Percentiles rank a stretch among this genome's conserved stretches.
Conservation (phyloP, 805 yeast species). For the Saturnispora silvae region DNA sequence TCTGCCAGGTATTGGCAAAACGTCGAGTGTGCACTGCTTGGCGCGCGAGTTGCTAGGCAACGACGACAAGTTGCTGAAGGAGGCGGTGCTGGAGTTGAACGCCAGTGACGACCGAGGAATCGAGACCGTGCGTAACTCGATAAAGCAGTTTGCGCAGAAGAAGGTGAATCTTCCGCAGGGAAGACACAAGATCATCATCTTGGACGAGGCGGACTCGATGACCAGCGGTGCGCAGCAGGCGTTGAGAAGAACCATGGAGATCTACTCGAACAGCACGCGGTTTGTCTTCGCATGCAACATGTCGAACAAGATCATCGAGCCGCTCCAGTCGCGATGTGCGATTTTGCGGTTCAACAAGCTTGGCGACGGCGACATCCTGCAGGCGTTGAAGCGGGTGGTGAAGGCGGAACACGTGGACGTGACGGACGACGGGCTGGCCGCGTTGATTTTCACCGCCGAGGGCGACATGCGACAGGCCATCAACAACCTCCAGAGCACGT, state of each 20-base stretch:
- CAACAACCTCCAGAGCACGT: constrained; percentile 87
- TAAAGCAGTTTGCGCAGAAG: constrained; percentile 93
- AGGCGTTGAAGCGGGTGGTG: constrained; percentile 61
- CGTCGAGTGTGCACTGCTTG: constrained; percentile 85
- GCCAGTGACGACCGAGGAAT: constrained; percentile 98
- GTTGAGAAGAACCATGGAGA: constrained; percentile 88
- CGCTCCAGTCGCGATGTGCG: constrained; percentile 93
- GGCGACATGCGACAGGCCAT: constrained; percentile 99
- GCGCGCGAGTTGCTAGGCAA: constrained; percentile 77
- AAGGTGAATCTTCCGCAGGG: constrained; percentile 82
- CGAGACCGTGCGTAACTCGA: constrained; percentile 87
- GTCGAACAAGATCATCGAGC: constrained; percentile 89
- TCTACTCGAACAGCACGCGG: constrained; percentile 89
- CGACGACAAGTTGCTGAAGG: constrained; percentile 29
- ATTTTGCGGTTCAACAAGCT: constrained; percentile 75
- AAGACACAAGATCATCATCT: constrained; percentile 80
- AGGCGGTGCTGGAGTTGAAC: constrained; percentile 85
- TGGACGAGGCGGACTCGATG: constrained; percentile 98
- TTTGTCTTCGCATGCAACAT: constrained; percentile 99
- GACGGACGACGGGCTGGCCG: constrained; percentile 85
- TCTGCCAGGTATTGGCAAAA: constrained; percentile 94
- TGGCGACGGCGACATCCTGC: constrained; percentile 74
- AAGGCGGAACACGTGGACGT: constrained; percentile 62
- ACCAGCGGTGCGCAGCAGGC: constrained; percentile 96
- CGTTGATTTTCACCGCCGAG: constrained; percentile 88